Conservation (phyloP, 768 basidiomycete genomes). For the Termitomyces sp. region DNA sequence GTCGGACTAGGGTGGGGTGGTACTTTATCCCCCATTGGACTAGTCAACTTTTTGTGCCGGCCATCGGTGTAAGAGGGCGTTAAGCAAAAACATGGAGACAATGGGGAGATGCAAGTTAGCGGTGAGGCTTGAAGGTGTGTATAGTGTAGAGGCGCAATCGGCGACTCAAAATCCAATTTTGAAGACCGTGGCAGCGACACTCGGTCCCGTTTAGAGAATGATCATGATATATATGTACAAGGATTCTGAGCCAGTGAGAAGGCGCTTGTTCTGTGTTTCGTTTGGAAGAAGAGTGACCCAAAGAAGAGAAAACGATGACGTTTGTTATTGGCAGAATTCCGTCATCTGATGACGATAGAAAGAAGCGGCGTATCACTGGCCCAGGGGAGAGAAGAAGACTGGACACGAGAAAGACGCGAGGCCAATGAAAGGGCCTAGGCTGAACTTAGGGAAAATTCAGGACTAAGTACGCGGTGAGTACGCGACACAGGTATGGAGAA, state of each 20-base stretch:
- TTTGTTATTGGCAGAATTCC: neutral
- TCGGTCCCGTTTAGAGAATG: constrained; percentile 4
- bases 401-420: neutral
- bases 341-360: constrained; percentile 1
- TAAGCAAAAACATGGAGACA: neutral
- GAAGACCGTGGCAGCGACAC: neutral
- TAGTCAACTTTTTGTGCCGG: constrained; percentile 4
- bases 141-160: neutral
- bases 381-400: neutral
- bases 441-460: neutral
- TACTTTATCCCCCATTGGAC: constrained; percentile 11
- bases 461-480: neutral
- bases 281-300: neutral
- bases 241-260: neutral
- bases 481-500: constrained; percentile 1
- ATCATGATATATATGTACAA: too few relatives aligned
- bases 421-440: neutral
- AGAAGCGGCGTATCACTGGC: constrained; percentile 1
- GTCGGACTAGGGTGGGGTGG: neutral
- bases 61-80: neutral
- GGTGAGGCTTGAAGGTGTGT: neutral
- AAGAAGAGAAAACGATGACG: neutral
- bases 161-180: neutral
- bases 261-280: constrained; percentile 4
- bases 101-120: neutral